Evolutionary conservation across 768 basidiomycete genomes (phyloP).

Genomic region (Boletellus ananas): DNA sequence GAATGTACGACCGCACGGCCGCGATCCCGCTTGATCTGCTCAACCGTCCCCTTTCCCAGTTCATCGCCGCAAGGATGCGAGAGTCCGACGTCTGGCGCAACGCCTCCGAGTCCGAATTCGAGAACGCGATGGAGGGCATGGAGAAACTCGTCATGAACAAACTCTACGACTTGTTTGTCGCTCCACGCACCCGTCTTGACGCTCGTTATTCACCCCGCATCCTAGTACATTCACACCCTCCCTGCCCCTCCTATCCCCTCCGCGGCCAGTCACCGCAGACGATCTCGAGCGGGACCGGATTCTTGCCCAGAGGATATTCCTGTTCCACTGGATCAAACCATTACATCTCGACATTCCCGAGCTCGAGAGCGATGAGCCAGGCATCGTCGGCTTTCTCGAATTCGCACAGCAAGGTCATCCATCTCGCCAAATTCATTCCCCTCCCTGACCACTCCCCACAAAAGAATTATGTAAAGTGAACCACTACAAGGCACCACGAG

Average conservation of each 20-base stretch:
- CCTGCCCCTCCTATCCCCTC: conserved; percentile 59
- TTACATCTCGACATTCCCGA: conserved; percentile 88
- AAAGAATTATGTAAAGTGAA: conserved; percentile 93
- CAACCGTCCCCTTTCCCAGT: conserved; percentile 44
- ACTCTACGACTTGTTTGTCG: conserved; percentile 86
- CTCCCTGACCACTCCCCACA: conserved; percentile 1
- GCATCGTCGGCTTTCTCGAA: conserved; percentile 70
- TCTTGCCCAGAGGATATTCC: conserved; percentile 79
- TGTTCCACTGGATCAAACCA: conserved; percentile 90
- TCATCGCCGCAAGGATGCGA: conserved; percentile 87
- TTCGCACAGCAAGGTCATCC: conserved; percentile 81
- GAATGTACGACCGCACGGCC: conserved; percentile 41
- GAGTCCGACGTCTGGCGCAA: conserved; percentile 80
- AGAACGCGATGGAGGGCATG: conserved; percentile 97
- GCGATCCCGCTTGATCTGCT: conserved; percentile 6
- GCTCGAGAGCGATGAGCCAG: conserved; percentile 50
- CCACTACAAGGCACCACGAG: conserved; percentile 97
- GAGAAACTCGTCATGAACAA: conserved; percentile 99
- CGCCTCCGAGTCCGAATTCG: conserved; percentile 78
- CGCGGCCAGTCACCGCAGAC: conserved; percentile 81
- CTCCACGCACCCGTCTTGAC: background rate
- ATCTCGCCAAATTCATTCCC: background rate
- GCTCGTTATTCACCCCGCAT: conserved; percentile 6
- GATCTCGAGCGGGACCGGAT: conserved; percentile 96
- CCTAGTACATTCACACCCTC: conserved; percentile 90